Base-by-base conservation (phyloP, 2,329 filamentous ascomycete species). In the Diaporthe helianthi region DNA sequence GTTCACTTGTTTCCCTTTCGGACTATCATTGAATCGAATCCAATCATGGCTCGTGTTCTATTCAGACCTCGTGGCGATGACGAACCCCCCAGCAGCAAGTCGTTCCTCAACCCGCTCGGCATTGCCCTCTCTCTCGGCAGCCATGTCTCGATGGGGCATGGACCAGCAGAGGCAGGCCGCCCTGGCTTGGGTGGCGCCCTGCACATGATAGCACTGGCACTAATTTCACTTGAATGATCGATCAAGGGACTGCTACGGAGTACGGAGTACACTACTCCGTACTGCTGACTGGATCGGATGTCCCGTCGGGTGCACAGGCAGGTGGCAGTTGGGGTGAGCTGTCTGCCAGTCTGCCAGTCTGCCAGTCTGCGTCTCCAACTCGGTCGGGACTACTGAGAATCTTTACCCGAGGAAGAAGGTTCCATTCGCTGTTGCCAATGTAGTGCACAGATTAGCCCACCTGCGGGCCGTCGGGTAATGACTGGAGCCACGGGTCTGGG, bases 241-340 rank as follows among this genome's bases (percentile, higher is more conserved):
- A 15, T 5, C 24, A 46, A 46, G 44, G 19, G 44, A 33, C 33
- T 9, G 33, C 9, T 15, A 44, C 38, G 10, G n/a, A n/a, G n/a
- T n/a, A n/a, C n/a, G n/a, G n/a, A n/a, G n/a, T n/a, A n/a, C n/a
- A n/a, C n/a, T n/a, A n/a, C n/a, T n/a, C n/a, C n/a, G n/a, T n/a
- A n/a, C n/a, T n/a, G n/a, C n/a, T n/a, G n/a, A n/a, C 19, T 22
- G n/a, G 44, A n/a, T 22, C 41, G 44, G 58, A 49, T 49, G 10
- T 63, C 58, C 58, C 58, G 58, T 36, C 58, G 58, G 58, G 44
- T 63, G 44, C 58, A 63, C n/a, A 63, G 44, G 55, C 17, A 41
- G 15, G 7, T 46, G 2, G n/a, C 31, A 33, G 1, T 29, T 41
- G 22, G 54, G 41, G 10, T 38, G 44, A 12, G 44, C 26, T 17